Percentiles rank a stretch among this genome's conserved stretches.
phyloP scores from a whole-genome alignment of 2,329 filamentous ascomycete species.

The Plectosphaerella plurivora region DNA sequence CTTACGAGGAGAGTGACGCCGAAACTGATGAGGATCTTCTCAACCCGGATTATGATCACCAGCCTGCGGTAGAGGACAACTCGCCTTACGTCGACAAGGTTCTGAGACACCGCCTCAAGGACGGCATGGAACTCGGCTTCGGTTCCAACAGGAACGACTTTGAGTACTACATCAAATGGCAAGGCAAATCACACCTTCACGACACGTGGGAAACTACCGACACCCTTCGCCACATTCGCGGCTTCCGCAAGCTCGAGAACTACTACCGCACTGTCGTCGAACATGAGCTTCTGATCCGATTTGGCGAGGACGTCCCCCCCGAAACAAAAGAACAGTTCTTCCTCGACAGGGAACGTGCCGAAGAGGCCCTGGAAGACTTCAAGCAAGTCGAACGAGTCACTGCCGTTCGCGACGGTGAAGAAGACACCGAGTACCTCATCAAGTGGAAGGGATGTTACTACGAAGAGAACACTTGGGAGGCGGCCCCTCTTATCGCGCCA shows the following conservation, averaged over 20 bases:
- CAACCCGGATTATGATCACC: constrained; percentile 57
- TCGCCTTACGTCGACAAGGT: constrained; percentile 87
- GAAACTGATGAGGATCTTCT: constrained; percentile 63
- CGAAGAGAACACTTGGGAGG: constrained; percentile 93
- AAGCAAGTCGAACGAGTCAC: constrained; percentile 93
- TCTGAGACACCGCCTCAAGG: constrained; percentile 77
- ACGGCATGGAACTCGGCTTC: constrained; percentile 55
- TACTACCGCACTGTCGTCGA: constrained; percentile 83
- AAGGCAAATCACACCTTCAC: constrained; percentile 90
- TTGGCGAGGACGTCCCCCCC: constrained; percentile 70
- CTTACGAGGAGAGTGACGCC: constrained; percentile 63
- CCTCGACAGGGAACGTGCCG: constrained; percentile 87
- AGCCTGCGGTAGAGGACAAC: constrained; percentile 67
- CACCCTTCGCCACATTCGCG: constrained; percentile 70
- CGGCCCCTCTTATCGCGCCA: constrained; percentile 66
- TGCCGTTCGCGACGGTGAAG: constrained; percentile 72
- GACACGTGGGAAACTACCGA: constrained; percentile 89
- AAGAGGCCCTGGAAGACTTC: constrained; percentile 84
- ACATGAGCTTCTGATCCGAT: constrained; percentile 72
- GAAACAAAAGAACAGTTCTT: constrained; percentile 92
- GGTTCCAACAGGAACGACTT: constrained; percentile 70
- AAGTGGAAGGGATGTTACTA: constrained; percentile 97
- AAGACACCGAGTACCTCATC: constrained; percentile 82
- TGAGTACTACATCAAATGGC: constrained; percentile 94
- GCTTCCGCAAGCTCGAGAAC: constrained; percentile 87